Evolutionary conservation across 768 basidiomycete species (phyloP).

Genomic region (Floccularia luteovirens): DNA sequence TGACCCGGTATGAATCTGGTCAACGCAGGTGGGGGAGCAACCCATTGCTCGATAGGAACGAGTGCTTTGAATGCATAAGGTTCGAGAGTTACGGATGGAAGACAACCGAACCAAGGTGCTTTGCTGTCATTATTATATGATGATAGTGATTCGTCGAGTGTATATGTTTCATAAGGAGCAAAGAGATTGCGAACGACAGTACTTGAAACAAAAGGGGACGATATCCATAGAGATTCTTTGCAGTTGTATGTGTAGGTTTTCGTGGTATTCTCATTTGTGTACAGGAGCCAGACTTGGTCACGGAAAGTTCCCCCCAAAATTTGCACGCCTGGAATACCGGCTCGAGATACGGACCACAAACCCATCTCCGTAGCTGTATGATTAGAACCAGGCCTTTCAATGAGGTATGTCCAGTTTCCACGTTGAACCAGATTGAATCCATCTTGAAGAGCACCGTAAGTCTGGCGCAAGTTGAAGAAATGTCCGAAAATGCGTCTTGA

Average conservation of each 20-base stretch:
- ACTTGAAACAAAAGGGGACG: constrained; percentile 65
- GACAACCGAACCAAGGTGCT: constrained; percentile 71
- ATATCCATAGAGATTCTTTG: constrained; percentile 56
- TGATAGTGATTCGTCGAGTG: constrained; percentile 55
- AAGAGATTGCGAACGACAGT: constrained; percentile 66
- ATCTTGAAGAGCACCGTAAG: constrained; percentile 75
- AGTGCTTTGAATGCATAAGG: constrained; percentile 78
- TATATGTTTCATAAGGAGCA: constrained; percentile 76
- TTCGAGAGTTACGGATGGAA: constrained; percentile 55
- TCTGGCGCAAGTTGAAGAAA: constrained; percentile 59
- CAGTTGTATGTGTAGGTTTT: constrained; percentile 61
- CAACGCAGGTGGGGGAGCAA: constrained; percentile 60
- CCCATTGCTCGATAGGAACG: constrained; percentile 65
- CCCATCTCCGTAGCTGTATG: constrained; percentile 78
- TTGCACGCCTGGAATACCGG: constrained; percentile 53
- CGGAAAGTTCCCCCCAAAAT: constrained; percentile 49
- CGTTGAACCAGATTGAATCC: constrained; percentile 79
- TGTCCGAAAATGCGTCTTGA: constrained; percentile 67
- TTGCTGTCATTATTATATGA: constrained; percentile 51
- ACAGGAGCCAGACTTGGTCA: constrained; percentile 78
- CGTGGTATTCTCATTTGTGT: constrained; percentile 79
- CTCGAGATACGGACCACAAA: constrained; percentile 74
- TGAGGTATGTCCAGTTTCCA: constrained; percentile 79
- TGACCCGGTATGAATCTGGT: constrained; percentile 84
- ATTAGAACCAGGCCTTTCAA: constrained; percentile 83